These are phyloP conservation scores for Anisodus acutangulus DNA, from an alignment of 257 asterid species.

Conservation along the genomic window DNA sequence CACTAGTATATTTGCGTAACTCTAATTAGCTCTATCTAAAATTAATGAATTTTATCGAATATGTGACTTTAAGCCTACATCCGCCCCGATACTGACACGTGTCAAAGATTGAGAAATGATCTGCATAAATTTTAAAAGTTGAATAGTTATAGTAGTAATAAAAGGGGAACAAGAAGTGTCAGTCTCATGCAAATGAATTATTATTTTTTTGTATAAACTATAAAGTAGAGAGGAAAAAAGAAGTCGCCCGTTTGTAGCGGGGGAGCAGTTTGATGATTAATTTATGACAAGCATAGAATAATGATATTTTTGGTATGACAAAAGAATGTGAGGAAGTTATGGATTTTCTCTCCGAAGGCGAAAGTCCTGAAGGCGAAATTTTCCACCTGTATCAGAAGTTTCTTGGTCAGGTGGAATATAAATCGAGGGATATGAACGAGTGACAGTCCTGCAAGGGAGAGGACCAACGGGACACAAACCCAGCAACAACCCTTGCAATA, in stretches of 20 bases:
- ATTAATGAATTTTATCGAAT: not conserved
- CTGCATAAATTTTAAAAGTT: not conserved
- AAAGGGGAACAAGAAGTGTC: conserved; percentile 27
- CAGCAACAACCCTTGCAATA: too few relatives aligned
- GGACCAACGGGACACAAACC: too few relatives aligned
- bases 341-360: too few relatives aligned
- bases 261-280: conserved; percentile 62
- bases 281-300: conserved; percentile 31
- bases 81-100: not conserved
- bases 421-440: too few relatives aligned
- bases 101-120: not conserved
- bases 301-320: conserved; percentile 21
- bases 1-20: too few relatives aligned
- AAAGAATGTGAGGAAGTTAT: conserved; percentile 62
- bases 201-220: not conserved
- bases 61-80: not conserved
- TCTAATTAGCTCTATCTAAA: not conserved
- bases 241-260: conserved; percentile 57
- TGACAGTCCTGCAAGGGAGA: too few relatives aligned
- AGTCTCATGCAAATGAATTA: conserved; percentile 23
- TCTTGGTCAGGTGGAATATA: too few relatives aligned
- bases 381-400: too few relatives aligned
- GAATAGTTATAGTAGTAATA: not conserved
- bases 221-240: not conserved
- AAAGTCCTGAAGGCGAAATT: too few relatives aligned